phyloP scores from a whole-genome alignment of 2,329 filamentous ascomycete species.

The Cordyceps javanica region DNA sequence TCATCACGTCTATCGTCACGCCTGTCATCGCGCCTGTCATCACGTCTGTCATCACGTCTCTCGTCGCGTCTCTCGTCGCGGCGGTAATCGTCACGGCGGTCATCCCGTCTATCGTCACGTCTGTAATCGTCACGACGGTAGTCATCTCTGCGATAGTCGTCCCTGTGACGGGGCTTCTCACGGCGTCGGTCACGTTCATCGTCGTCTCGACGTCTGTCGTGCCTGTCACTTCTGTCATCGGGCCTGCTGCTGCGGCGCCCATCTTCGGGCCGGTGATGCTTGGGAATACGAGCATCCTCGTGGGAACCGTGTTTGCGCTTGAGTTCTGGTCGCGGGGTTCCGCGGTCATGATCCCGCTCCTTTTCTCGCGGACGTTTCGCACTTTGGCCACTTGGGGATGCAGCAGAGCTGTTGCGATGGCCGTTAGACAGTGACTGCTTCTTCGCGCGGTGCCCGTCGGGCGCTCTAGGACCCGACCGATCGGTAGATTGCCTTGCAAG shows the following conservation, averaged over 20 bases:
- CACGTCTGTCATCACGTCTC: constrained; percentile 16
- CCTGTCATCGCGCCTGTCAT: constrained; percentile 20
- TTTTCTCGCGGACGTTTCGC: constrained; percentile 40
- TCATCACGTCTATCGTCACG: constrained; percentile 22
- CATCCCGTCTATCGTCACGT: constrained; percentile 18
- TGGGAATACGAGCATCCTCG: constrained; percentile 37
- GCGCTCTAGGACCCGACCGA: constrained; percentile 65
- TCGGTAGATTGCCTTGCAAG: constrained; percentile 79
- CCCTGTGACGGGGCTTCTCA: constrained; percentile 21
- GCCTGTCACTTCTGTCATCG: constrained; percentile 31
- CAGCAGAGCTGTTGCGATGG: constrained; percentile 57
- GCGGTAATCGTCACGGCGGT: constrained; percentile 14
- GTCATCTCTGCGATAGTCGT: constrained; percentile 17
- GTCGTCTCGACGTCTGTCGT: constrained; percentile 26
- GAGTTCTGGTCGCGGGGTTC: constrained; percentile 45
- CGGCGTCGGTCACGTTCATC: constrained; percentile 17
- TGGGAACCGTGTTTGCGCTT: constrained; percentile 56
- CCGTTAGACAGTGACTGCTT: constrained; percentile 56
- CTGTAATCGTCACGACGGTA: constrained; percentile 19
- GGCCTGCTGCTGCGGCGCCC: constrained; percentile 31
- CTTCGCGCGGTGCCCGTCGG: constrained; percentile 93
- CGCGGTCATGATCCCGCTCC: constrained; percentile 46
- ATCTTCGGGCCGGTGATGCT: constrained; percentile 37
- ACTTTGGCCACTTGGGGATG: constrained; percentile 60
- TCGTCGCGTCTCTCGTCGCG: constrained; percentile 19